Percentiles rank a stretch among this genome's conserved stretches.
Conservation (phyloP, 1,139 yeast species). For the Magnusiomyces tetraspermus region DNA sequence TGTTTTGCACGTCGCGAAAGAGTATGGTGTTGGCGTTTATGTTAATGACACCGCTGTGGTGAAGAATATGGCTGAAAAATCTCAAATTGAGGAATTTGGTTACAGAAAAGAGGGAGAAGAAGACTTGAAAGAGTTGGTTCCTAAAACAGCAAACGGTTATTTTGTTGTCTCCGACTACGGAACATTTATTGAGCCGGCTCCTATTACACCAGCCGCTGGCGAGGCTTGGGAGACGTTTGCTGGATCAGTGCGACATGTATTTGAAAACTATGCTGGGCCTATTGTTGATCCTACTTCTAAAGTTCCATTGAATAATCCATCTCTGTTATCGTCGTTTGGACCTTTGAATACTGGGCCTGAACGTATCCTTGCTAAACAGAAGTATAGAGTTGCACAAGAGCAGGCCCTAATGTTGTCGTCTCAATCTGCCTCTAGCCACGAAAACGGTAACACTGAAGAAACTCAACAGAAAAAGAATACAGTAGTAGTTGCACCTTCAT, state of each 20-base stretch:
- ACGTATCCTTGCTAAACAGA: too few species aligned
- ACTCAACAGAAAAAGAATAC: not conserved
- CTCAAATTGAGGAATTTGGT: slow-evolving; percentile 6
- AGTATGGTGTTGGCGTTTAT: slow-evolving; percentile 39
- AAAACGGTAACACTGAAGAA: too few species aligned
- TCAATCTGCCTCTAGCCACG: too few species aligned
- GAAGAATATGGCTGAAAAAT: slow-evolving; percentile 3
- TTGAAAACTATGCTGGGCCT: slow-evolving; percentile 10
- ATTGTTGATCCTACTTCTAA: slow-evolving; percentile 26
- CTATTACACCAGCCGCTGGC: slow-evolving; percentile 42
- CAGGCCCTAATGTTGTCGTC: too few species aligned
- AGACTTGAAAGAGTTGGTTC: slow-evolving; percentile 7
- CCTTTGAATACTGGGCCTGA: too few species aligned
- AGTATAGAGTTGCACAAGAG: too few species aligned
- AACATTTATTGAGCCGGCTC: slow-evolving; percentile 45
- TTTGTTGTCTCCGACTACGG: slow-evolving; percentile 26
- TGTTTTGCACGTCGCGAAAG: slow-evolving; percentile 36
- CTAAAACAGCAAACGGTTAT: slow-evolving; percentile 18
- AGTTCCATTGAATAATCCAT: slow-evolving; percentile 21
- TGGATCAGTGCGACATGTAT: slow-evolving; percentile 38
- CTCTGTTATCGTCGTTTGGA: slow-evolving; percentile 25
- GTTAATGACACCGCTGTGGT: slow-evolving; percentile 23
- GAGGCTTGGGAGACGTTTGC: slow-evolving; percentile 46
- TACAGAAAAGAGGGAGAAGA: slow-evolving; percentile 5
- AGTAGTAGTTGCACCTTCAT: slow-evolving; percentile 50